A percentile compares a stretch with the other conserved stretches of the same genome.
phyloP scores from a whole-genome alignment of 495 filamentous ascomycete genomes.

The Friedmanniomyces simplex region DNA sequence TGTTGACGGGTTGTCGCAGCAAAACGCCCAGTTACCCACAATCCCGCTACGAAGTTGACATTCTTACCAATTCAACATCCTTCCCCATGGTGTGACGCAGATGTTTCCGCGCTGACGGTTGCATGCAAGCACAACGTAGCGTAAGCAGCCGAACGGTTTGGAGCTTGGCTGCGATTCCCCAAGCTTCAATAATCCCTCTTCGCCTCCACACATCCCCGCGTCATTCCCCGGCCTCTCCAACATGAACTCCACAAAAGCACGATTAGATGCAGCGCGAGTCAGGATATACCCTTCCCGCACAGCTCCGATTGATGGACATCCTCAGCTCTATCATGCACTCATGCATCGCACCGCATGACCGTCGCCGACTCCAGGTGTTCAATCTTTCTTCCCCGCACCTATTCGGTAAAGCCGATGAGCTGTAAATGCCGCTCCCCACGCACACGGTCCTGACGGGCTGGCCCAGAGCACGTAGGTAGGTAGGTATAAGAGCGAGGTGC shows the following conservation, averaged over 20 bases:
- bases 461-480: neutral
- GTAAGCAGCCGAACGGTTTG: no score
- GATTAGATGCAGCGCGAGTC: neutral
- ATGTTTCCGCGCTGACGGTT: no score
- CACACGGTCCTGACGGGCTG: no score
- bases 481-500: neutral
- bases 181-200: neutral
- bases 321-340: neutral
- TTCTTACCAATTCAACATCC: no score
- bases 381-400: neutral
- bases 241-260: neutral
- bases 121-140: no score
- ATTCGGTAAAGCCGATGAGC: neutral
- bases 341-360: no score
- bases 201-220: neutral
- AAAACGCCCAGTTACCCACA: no score
- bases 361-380: neutral
- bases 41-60: no score
- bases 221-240: neutral
- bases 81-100: no score
- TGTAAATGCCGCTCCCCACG: no score
- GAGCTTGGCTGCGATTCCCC: neutral
- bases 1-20: no score
- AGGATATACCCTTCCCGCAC: neutral
- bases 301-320: neutral